Evolutionary conservation across 768 basidiomycete genomes (phyloP).

Genomic region (Steccherinum ochraceum): DNA sequence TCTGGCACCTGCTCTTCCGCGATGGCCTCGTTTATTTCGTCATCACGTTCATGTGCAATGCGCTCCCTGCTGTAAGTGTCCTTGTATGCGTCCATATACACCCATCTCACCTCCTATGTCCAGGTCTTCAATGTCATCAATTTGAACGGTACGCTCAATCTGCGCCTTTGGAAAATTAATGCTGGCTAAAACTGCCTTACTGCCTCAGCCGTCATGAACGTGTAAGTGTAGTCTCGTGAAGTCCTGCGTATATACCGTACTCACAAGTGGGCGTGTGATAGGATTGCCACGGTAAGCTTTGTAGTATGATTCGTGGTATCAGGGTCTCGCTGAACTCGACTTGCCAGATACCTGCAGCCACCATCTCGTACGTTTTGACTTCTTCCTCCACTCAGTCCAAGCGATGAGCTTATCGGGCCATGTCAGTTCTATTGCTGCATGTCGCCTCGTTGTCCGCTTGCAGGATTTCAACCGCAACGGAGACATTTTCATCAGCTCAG

Average conservation of each 20-base stretch:
- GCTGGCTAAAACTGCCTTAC: constrained; percentile 6
- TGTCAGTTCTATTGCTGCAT: constrained; percentile 52
- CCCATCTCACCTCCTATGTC: neutral
- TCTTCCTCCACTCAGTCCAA: neutral
- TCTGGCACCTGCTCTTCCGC: constrained; percentile 68
- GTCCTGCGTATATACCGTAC: neutral
- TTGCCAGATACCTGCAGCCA: constrained; percentile 56
- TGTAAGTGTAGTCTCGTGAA: constrained; percentile 32
- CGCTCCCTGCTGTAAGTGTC: constrained; percentile 54
- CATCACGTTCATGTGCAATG: constrained; percentile 58
- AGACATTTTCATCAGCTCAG: constrained; percentile 15
- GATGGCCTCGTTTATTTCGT: constrained; percentile 70
- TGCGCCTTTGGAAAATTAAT: neutral
- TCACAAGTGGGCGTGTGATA: constrained; percentile 18
- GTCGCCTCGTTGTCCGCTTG: constrained; percentile 62
- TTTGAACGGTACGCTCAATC: constrained; percentile 43
- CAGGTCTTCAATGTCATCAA: constrained; percentile 55
- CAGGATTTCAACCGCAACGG: constrained; percentile 42
- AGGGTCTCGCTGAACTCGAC: constrained; percentile 1
- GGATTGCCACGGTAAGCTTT: constrained; percentile 42
- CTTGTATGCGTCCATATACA: neutral
- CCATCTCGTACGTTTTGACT: constrained; percentile 44
- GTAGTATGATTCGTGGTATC: neutral
- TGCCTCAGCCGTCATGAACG: constrained; percentile 49
- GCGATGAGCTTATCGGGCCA: neutral